Evolutionary conservation across 179 eudicot species (phyloP).

Genomic region (Kewa caespitosa): DNA sequence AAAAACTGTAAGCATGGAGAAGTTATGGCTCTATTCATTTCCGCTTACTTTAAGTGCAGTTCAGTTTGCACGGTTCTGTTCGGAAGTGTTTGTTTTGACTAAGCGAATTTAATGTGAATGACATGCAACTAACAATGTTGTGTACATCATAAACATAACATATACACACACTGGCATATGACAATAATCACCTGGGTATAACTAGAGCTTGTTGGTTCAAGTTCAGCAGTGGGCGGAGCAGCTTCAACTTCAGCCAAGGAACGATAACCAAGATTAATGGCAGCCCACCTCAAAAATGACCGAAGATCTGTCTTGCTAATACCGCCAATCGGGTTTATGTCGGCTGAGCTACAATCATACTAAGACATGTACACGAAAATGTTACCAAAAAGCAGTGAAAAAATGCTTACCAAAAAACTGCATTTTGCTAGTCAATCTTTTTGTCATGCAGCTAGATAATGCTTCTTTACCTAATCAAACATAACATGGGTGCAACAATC

Average conservation of each 20-base stretch:
- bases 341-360: conserved; percentile 99
- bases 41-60: no score
- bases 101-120: not conserved
- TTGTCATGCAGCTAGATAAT: no score
- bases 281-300: conserved; percentile 80
- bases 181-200: conserved; percentile 63
- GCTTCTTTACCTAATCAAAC: no score
- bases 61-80: no score
- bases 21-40: no score
- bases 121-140: not conserved
- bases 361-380: conserved; percentile 22
- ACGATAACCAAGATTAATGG: conserved; percentile 66
- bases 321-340: conserved; percentile 95
- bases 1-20: no score
- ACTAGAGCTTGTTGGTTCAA: conserved; percentile 87
- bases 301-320: conserved; percentile 93
- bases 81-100: no score
- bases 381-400: not conserved
- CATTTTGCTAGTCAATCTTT: not conserved
- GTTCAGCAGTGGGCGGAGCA: conserved; percentile 95
- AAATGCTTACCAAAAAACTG: not conserved
- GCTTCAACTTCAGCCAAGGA: conserved; percentile 90
- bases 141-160: not conserved
- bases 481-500: not conserved
- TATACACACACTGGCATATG: not conserved